These are phyloP conservation scores for Pleurostoma richardsiae DNA, from an alignment of 2,329 filamentous ascomycete genomes.

Conservation along the genomic window DNA sequence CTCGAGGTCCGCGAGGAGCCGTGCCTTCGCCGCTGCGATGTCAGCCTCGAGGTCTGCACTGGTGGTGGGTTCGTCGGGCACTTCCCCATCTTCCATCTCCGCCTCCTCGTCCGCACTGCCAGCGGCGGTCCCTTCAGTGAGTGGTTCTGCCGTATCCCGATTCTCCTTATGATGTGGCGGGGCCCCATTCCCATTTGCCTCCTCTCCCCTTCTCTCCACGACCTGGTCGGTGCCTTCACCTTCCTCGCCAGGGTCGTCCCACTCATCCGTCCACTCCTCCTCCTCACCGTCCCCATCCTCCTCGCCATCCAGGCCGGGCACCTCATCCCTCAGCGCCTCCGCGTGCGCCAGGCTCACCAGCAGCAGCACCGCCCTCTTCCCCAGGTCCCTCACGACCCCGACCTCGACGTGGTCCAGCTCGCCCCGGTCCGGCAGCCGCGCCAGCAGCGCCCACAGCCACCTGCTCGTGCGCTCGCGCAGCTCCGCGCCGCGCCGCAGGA, in stretches of 20 bases:
- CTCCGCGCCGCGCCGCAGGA: slow-evolving; percentile 53
- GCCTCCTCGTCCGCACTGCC: slow-evolving; percentile 9
- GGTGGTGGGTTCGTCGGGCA: slow-evolving; percentile 21
- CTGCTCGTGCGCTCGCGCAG: slow-evolving; percentile 64
- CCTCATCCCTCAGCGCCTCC: slow-evolving; percentile 38
- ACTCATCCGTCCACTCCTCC: slow-evolving; percentile 34
- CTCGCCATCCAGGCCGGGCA: slow-evolving; percentile 32
- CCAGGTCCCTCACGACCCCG: slow-evolving; percentile 71
- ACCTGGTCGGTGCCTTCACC: slow-evolving; percentile 16
- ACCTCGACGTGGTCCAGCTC: slow-evolving; percentile 73
- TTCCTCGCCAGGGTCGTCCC: slow-evolving; percentile 26
- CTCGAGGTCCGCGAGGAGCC: slow-evolving; percentile 41
- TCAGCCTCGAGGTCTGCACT: slow-evolving; percentile 23
- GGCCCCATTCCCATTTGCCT: slow-evolving; percentile 17
- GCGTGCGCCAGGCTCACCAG: slow-evolving; percentile 50
- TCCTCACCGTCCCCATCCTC: slow-evolving; percentile 41
- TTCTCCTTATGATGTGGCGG: slow-evolving; percentile 11
- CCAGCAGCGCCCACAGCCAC: slow-evolving; percentile 84
- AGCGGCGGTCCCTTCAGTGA: slow-evolving; percentile 7
- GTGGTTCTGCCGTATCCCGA: slow-evolving; percentile 19
- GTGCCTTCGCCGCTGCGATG: slow-evolving; percentile 42
- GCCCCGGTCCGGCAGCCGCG: slow-evolving; percentile 67
- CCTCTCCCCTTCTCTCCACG: slow-evolving; percentile 5
- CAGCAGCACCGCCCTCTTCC: slow-evolving; percentile 66
- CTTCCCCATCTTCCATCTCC: slow-evolving; percentile 29